A percentile compares a stretch with the other conserved stretches of the same genome.
phyloP scores from a whole-genome alignment of 805 yeast species.

The Sporopachydermia lactativora region DNA sequence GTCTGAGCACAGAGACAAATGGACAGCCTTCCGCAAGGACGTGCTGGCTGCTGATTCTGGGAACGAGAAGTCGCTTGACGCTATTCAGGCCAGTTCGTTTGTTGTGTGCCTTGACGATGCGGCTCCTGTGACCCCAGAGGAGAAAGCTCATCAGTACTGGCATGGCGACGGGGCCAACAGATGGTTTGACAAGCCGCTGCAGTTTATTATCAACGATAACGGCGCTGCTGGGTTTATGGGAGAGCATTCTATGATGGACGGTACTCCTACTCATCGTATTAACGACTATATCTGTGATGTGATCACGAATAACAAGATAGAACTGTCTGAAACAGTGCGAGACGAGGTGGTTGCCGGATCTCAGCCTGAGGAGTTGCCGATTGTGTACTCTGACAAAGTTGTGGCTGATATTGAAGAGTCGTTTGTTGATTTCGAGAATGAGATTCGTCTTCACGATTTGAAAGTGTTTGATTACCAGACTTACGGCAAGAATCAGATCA shows the following conservation, averaged over 20 bases:
- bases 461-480: constrained; percentile 71
- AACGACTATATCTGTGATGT: constrained; percentile 60
- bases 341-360: constrained; percentile 6
- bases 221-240: constrained; percentile 89
- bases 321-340: constrained; percentile 10
- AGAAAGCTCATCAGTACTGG: constrained; percentile 78
- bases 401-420: constrained; percentile 42
- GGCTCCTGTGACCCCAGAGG: constrained; percentile 63
- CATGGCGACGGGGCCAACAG: constrained; percentile 92
- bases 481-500: constrained; percentile 77
- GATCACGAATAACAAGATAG: constrained; percentile 33
- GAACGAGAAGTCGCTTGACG: constrained; percentile 45
- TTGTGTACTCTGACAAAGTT: constrained; percentile 44
- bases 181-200: constrained; percentile 83
- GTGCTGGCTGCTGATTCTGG: constrained; percentile 42
- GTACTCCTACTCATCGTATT: constrained; percentile 83
- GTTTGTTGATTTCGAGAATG: constrained; percentile 35
- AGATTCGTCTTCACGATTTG: constrained; percentile 56
- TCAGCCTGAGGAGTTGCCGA: constrained; percentile 22
- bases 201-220: constrained; percentile 67
- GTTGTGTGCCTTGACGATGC: constrained; percentile 66
- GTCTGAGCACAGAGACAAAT: constrained; percentile 72
- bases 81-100: constrained; percentile 68
- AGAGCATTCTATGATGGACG: constrained; percentile 97
- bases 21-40: constrained; percentile 46